A percentile compares a stretch with the other conserved stretches of the same genome.
These are phyloP conservation scores for Citrus glauca DNA, from an alignment of 345 rosid genomes.

Conservation along the genomic window DNA sequence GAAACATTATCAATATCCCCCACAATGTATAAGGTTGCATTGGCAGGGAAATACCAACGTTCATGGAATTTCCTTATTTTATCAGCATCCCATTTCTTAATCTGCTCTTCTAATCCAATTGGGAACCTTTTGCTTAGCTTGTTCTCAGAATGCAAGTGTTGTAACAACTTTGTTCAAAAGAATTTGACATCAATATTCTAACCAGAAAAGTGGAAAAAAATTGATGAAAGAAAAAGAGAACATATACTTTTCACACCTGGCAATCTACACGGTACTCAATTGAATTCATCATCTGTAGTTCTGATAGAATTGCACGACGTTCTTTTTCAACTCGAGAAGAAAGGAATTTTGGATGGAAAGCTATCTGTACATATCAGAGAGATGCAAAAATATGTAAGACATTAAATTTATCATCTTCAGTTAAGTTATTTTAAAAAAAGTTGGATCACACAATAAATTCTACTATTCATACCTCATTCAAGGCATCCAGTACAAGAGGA, in stretches of 20 bases:
- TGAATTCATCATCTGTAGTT: constrained; percentile 99
- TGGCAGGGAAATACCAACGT: constrained; percentile 98
- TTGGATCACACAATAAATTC: not conserved
- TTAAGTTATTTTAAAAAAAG: not conserved
- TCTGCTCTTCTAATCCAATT: constrained; percentile 96
- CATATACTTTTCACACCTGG: constrained; percentile 52
- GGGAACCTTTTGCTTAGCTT: constrained; percentile 97
- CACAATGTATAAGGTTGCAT: constrained; percentile 93
- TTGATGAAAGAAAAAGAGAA: constrained; percentile 20
- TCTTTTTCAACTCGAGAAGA: constrained; percentile 97
- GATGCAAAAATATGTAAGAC: not conserved
- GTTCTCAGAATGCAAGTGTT: constrained; percentile 98
- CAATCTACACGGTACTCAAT: constrained; percentile 99
- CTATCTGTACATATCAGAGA: constrained; percentile 54
- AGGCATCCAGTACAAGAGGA: constrained; percentile 83
- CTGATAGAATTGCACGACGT: constrained; percentile 98
- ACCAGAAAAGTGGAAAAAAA: constrained; percentile 7
- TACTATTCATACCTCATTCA: constrained; percentile 71
- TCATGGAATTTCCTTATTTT: constrained; percentile 98
- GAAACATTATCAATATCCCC: constrained; percentile 82
- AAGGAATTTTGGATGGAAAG: constrained; percentile 93
- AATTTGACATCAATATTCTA: not conserved
- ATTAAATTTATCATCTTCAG: not conserved
- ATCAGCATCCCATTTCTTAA: constrained; percentile 99
- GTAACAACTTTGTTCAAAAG: constrained; percentile 63